A percentile compares a stretch with the other conserved stretches of the same genome.
Conservation (phyloP, 805 yeast genomes). For the Monosporozyma aquatica region DNA sequence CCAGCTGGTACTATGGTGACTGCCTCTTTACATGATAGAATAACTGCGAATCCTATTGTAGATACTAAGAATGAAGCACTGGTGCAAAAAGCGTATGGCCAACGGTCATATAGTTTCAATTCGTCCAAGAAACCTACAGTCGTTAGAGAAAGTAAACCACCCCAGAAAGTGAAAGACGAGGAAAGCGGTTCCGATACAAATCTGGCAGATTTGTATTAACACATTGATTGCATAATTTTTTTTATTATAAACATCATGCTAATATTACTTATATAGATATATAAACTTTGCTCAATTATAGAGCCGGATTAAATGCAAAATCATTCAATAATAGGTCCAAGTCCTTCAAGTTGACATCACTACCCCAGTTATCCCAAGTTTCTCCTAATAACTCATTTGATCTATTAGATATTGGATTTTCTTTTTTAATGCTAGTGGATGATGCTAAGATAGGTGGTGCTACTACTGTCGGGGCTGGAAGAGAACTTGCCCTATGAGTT, state of each 20-base stretch:
- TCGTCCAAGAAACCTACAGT: not conserved
- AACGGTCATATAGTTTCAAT: not conserved
- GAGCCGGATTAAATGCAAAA: slow-evolving; percentile 69
- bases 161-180: not conserved
- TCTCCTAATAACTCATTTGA: slow-evolving; percentile 15
- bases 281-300: slow-evolving; percentile 17
- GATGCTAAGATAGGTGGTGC: not conserved
- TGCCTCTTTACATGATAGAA: not conserved
- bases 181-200: not conserved
- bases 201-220: not conserved
- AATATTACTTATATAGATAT: not conserved
- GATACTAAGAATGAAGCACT: not conserved
- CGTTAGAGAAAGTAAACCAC: not conserved
- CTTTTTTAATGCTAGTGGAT: not conserved
- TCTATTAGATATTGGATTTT: not conserved
- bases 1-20: not conserved
- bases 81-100: not conserved
- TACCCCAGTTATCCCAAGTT: slow-evolving; percentile 35
- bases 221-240: not conserved
- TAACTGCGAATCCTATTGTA: not conserved
- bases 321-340: slow-evolving; percentile 86
- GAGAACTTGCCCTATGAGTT: not conserved
- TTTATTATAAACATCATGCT: not conserved
- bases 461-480: not conserved
- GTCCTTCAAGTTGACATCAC: slow-evolving; percentile 51